phyloP scores from a whole-genome alignment of 768 basidiomycete species.

The Inosperma sp. region DNA sequence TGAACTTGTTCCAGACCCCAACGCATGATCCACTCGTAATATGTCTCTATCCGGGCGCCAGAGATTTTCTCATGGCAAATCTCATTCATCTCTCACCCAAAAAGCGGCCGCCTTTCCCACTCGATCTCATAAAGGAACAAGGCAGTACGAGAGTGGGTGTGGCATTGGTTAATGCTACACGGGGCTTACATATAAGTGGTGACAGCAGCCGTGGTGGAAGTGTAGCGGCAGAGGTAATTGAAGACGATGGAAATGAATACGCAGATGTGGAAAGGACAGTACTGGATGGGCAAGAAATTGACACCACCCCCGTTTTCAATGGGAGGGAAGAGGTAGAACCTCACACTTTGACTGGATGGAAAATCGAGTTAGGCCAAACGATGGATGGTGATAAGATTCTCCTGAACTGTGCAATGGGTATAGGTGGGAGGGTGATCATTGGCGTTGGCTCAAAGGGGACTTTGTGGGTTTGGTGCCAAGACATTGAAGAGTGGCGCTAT shows the following conservation, averaged over 20 bases:
- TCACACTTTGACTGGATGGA: slow-evolving; percentile 21
- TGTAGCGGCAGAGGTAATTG: background rate
- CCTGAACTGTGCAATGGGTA: slow-evolving; percentile 39
- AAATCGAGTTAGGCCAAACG: slow-evolving; percentile 14
- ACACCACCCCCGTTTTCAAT: slow-evolving; percentile 6
- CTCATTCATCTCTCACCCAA: slow-evolving; percentile 43
- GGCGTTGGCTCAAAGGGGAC: slow-evolving; percentile 38
- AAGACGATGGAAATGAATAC: slow-evolving; percentile 4
- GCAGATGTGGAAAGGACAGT: background rate
- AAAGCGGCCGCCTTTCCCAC: slow-evolving; percentile 39
- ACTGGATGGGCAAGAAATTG: slow-evolving; percentile 4
- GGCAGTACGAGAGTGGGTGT: background rate
- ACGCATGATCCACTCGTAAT: slow-evolving; percentile 52
- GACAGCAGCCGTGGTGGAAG: background rate
- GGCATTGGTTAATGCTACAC: slow-evolving; percentile 1
- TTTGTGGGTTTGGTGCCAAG: slow-evolving; percentile 38
- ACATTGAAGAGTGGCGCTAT: too few species aligned
- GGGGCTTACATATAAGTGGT: slow-evolving; percentile 12
- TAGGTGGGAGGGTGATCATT: slow-evolving; percentile 38
- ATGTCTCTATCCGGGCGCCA: slow-evolving; percentile 36
- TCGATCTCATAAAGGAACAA: slow-evolving; percentile 12
- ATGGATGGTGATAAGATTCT: slow-evolving; percentile 21
- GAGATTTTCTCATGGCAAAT: slow-evolving; percentile 42
- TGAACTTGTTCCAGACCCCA: slow-evolving; percentile 42
- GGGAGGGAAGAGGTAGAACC: slow-evolving; percentile 11